These are phyloP conservation scores for Clonostachys sp. DNA, from an alignment of 2,329 filamentous ascomycete species.

Conservation along the genomic window DNA sequence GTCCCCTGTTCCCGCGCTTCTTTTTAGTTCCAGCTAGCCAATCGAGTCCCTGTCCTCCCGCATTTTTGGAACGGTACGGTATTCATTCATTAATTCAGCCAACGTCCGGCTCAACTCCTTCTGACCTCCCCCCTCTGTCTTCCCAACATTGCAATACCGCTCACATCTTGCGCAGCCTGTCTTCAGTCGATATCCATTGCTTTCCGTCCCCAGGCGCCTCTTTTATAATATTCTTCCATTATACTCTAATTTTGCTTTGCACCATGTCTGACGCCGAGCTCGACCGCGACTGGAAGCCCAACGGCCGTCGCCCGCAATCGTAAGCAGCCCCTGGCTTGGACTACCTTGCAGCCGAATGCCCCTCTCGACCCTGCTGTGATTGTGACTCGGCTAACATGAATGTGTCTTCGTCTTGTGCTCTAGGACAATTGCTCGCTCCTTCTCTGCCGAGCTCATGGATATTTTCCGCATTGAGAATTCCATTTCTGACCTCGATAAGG, in stretches of 20 bases:
- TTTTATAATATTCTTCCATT: constrained; percentile 5
- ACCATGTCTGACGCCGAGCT: constrained; percentile 61
- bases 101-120: too few species aligned
- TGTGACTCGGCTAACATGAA: neutral
- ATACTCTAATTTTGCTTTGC: constrained; percentile 1
- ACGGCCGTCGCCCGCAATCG: constrained; percentile 75
- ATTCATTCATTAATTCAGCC: too few species aligned
- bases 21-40: too few species aligned
- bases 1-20: too few species aligned
- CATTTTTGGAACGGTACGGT: too few species aligned
- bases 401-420: neutral
- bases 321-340: constrained; percentile 39
- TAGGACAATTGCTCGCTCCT: constrained; percentile 78
- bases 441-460: constrained; percentile 80
- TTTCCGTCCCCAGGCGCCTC: neutral
- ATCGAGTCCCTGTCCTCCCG: too few species aligned
- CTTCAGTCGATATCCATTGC: neutral
- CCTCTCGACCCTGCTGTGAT: too few species aligned
- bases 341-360: too few species aligned
- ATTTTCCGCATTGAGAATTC: constrained; percentile 85
- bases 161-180: neutral
- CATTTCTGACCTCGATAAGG: constrained; percentile 66
- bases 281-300: constrained; percentile 78
- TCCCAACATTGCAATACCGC: neutral
- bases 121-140: neutral